Base-by-base conservation (phyloP, 768 basidiomycete species). In the Macrolepiota dolichaula region DNA sequence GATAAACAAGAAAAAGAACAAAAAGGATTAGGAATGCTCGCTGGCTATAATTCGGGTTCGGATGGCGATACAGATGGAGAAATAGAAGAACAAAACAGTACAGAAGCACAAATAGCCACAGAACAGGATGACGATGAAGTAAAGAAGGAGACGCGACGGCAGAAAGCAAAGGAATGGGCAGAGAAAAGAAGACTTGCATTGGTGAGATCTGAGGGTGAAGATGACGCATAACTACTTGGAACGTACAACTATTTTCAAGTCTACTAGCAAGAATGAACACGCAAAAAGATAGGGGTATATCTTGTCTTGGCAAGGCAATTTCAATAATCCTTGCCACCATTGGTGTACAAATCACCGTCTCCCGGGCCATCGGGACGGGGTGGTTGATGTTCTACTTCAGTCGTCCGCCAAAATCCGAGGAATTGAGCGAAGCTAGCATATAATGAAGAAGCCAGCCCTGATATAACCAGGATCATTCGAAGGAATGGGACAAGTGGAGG, bases 131-230 rank as follows among this genome's bases (percentile, higher is more conserved):
- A 65, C 6, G 7, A 32, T 32, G 70, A 69, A 22, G 70, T 71
- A 3, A 67, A 73, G 22, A 80, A 77, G 64, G 80, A 80, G 60
- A 82, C 79, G 1, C 75, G 86, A n/a, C 76, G 85, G 12, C 76
- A 75, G 22, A 78, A 82, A 61, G 83, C 85, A 10, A 83, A 78
- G 66, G 79, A 83, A 62, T 88, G 87, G 87, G 75, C 78, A 5
- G 77, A 81, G 64, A 80, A 76, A 63, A 77, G 85, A 55, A 78
- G 81, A 47, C 47, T 32, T 13, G 6, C 27, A 4, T 15, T 25
- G 24, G 38, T 37, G 22, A 42, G 19, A 47, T 22, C 15, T 27
- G 22, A n/a, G 12, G 17, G 29, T 17, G 51, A 53, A 19, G 25
- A 25, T 24, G 52, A 12, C 11, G 12, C 52, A 12, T 54, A n/a